Percentiles rank a stretch among this genome's conserved stretches.
Evolutionary conservation across 2,329 filamentous ascomycete genomes (phyloP).

Genomic region (Fusarium sp.): DNA sequence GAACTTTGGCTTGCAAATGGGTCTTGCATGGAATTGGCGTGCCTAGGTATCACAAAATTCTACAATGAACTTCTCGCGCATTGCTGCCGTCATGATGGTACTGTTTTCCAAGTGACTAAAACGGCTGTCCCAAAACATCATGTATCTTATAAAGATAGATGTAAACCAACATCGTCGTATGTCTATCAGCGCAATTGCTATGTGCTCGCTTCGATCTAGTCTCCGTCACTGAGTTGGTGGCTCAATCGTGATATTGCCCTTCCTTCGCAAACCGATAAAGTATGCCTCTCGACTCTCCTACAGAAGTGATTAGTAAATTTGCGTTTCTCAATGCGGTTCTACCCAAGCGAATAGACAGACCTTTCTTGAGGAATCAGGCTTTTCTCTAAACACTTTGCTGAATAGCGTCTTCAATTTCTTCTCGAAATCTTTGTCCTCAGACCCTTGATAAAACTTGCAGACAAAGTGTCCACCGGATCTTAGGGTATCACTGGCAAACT

Average conservation of each 20-base stretch:
- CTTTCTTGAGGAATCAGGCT: constrained; percentile 89
- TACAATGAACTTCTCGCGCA: constrained; percentile 50
- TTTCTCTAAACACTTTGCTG: constrained; percentile 82
- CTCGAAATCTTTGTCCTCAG: constrained; percentile 86
- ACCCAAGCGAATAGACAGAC: constrained; percentile 60
- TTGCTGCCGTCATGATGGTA: constrained; percentile 47
- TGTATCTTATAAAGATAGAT: neutral
- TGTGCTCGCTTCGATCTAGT: neutral
- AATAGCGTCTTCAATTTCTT: constrained; percentile 81
- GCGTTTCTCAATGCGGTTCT: neutral
- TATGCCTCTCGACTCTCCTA: constrained; percentile 77
- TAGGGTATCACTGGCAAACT: constrained; percentile 87
- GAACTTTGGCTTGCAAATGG: constrained; percentile 51
- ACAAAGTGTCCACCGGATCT: constrained; percentile 88
- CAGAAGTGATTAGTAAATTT: constrained; percentile 6
- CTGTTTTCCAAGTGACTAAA: constrained; percentile 2
- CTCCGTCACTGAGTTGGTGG: neutral
- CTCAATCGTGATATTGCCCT: constrained; percentile 55
- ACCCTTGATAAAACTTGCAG: constrained; percentile 96
- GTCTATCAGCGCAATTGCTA: neutral
- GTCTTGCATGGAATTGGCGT: constrained; percentile 61
- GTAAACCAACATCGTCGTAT: too few relatives aligned
- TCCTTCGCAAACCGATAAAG: constrained; percentile 83
- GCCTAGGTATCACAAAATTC: constrained; percentile 61
- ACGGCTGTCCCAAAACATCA: neutral